phyloP scores from a whole-genome alignment of 805 yeast species.

The Suhomyces sp. region DNA sequence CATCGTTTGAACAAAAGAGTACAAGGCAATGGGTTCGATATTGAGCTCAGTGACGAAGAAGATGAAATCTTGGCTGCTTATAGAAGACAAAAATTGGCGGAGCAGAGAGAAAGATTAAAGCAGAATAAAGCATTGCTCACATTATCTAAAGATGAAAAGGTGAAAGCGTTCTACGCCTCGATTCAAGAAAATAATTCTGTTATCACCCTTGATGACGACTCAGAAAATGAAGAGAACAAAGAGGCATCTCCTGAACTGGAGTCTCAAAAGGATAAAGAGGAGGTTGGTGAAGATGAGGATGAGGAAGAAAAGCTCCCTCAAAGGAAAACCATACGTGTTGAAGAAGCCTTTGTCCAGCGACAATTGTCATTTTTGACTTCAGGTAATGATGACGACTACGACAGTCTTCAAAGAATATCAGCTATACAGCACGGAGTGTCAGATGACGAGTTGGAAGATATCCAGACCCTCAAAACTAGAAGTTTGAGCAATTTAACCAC shows the following conservation, averaged over 20 bases:
- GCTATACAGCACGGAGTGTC: constrained; percentile 37
- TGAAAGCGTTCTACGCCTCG: constrained; percentile 65
- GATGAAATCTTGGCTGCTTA: constrained; percentile 55
- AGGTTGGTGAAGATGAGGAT: constrained; percentile 14
- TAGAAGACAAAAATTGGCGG: constrained; percentile 39
- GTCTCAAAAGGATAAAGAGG: constrained; percentile 7
- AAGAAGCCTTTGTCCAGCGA: constrained; percentile 54
- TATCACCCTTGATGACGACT: constrained; percentile 24
- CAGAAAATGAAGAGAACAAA: constrained; percentile 22
- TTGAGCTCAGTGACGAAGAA: constrained; percentile 74
- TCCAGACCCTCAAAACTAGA: constrained; percentile 44
- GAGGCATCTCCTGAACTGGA: constrained; percentile 4
- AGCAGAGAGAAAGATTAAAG: constrained; percentile 48
- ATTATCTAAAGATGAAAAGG: constrained; percentile 50
- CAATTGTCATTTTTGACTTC: constrained; percentile 52
- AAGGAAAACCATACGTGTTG: constrained; percentile 38
- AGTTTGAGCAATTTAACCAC: constrained; percentile 32
- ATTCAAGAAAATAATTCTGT: constrained; percentile 47
- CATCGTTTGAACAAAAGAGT: constrained; percentile 65
- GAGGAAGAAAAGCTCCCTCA: constrained; percentile 20
- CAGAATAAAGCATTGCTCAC: constrained; percentile 43
- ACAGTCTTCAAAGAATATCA: constrained; percentile 29
- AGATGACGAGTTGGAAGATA: constrained; percentile 42
- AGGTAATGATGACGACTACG: constrained; percentile 23
- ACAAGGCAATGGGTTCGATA: constrained; percentile 48